phyloP scores from a whole-genome alignment of 371 early-diverging fungal species.

The Mortierella sp. region DNA sequence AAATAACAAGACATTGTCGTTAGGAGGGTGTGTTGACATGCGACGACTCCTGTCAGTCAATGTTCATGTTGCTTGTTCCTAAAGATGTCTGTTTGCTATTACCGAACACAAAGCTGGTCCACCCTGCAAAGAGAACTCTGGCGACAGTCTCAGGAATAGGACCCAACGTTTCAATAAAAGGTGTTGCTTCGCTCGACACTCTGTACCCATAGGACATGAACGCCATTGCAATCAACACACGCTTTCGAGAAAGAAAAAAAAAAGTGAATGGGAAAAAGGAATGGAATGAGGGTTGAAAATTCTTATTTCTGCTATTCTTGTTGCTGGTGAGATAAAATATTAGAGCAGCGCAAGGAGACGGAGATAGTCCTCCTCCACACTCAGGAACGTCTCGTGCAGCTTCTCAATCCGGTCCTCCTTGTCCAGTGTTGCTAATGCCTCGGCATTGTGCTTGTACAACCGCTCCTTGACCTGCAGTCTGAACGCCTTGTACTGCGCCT shows the following conservation, averaged over 20 bases:
- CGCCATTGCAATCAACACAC: not conserved
- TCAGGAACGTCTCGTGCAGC: constrained; percentile 79
- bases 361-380: constrained; percentile 86
- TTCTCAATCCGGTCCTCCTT: constrained; percentile 76
- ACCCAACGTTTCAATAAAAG: not conserved
- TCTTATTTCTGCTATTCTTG: too few species aligned
- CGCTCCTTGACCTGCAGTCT: constrained; percentile 87
- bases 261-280: not conserved
- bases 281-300: not conserved
- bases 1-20: not conserved
- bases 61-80: too few species aligned
- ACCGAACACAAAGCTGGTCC: constrained; percentile 28
- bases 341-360: constrained; percentile 72
- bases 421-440: constrained; percentile 66
- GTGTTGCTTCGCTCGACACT: not conserved
- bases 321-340: not conserved
- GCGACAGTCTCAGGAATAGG: not conserved
- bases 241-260: not conserved
- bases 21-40: not conserved
- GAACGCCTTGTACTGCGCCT: constrained; percentile 67
- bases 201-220: constrained; percentile 4
- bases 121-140: constrained; percentile 31
- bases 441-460: constrained; percentile 80
- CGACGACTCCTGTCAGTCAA: not conserved
- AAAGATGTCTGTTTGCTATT: not conserved